Base-by-base conservation (phyloP, 1,139 yeast species). In the Geotrichum bryndzae region DNA sequence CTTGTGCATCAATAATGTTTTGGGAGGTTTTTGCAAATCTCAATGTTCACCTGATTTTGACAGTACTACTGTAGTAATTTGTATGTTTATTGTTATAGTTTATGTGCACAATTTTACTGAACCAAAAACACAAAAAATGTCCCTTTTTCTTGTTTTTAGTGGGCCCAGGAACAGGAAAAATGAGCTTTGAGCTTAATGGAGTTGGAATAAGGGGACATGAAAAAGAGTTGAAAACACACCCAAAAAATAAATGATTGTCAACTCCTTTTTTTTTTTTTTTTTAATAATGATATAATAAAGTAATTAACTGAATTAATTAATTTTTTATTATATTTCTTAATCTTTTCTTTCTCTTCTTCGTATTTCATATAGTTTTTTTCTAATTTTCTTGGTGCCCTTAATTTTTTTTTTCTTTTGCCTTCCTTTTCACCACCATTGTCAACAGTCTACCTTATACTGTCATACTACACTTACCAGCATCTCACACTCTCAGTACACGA, bases 281-380 rank as follows among this genome's bases (percentile, higher is more conserved):
- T 53, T 29, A 15, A 31, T 7, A 27, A 29, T 29, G 15, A 31
- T 23, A 13, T 15, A n/a, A 5, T 18, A 38, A 15, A 18, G 45
- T 2, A 38, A 13, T 13, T 38, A 15, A 18, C n/a, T 38, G n/a
- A 38, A 38, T 13, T 11, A 13, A 13, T n/a, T 13, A 25, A 25
- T 25, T 25, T 25, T 25, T 25, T 25, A 25, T 48, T 31, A 8
- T 18, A 23, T 27, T 54, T 54, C 23, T 27, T 55, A 18, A 45
- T 25, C 6, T 55, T 48, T 22, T 55, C 31, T n/a, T n/a, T 33
- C n/a, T 55, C 8, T 66, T 56, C 29, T 68, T 58, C 15, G 15
- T 18, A n/a, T 45, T 46, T 15, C 25, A n/a, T 31, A 7, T 23
- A 15, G 46, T n/a, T 18, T 2, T 53, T 31, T 13, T 13, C 25